Conservation (phyloP, 2,329 filamentous ascomycete genomes). For the Apiospora sp. region DNA sequence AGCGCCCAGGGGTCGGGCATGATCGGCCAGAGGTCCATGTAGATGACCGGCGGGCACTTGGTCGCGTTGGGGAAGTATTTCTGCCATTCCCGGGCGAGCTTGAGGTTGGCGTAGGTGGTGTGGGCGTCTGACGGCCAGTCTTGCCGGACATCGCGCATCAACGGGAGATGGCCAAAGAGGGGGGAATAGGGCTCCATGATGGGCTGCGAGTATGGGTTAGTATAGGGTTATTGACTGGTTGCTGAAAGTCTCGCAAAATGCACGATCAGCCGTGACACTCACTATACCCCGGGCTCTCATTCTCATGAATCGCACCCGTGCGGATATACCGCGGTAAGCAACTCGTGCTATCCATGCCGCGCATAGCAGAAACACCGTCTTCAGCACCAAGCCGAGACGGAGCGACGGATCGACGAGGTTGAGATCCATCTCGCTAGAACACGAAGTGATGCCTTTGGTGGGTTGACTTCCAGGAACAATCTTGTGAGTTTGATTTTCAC, state of each 20-base stretch:
- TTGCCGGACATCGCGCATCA: not conserved
- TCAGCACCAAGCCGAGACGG: not conserved
- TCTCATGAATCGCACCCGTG: not conserved
- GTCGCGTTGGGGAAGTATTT: constrained; percentile 36
- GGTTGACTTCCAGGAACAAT: not conserved
- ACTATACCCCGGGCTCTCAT: not conserved
- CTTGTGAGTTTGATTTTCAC: not conserved
- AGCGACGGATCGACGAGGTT: not conserved
- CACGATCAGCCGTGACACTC: not conserved
- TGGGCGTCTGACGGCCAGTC: constrained; percentile 33
- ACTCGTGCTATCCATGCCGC: not conserved
- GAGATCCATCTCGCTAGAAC: not conserved
- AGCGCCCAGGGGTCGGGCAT: constrained; percentile 39
- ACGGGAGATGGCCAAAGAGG: not conserved
- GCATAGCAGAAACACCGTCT: not conserved
- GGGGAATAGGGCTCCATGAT: not conserved
- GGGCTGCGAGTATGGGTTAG: not conserved
- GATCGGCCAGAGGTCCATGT: constrained; percentile 46
- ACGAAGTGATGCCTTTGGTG: not conserved
- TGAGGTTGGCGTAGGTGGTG: constrained; percentile 30
- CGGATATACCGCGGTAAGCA: not conserved
- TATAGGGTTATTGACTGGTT: not conserved
- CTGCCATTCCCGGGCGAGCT: constrained; percentile 30
- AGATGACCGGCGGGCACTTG: constrained; percentile 37
- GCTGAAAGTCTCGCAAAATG: not conserved